phyloP scores from a whole-genome alignment of 108 stramenopile genomes.

The Nitzschia inconspicua region DNA sequence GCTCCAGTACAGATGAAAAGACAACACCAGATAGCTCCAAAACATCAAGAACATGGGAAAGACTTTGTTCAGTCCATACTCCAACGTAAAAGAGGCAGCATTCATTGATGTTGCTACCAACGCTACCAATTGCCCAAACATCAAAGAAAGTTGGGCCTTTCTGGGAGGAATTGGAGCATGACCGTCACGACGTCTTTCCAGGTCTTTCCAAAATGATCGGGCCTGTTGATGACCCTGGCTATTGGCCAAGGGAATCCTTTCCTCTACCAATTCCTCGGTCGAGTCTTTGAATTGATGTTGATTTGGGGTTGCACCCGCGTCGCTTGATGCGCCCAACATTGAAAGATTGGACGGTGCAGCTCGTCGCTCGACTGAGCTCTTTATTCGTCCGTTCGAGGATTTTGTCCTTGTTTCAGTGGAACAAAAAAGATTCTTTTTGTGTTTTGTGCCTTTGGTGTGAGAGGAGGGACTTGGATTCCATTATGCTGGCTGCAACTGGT shows the following conservation, averaged over 20 bases:
- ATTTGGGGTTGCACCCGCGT: no score
- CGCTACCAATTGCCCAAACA: slow-evolving; percentile 60
- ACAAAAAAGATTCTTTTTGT: no score
- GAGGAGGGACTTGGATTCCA: no score
- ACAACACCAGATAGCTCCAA: slow-evolving; percentile 24
- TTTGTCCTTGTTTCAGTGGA: no score
- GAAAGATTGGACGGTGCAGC: no score
- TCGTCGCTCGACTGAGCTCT: no score
- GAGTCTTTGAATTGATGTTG: no score
- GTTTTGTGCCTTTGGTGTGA: no score
- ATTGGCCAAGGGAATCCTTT: not conserved
- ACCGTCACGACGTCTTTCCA: not conserved
- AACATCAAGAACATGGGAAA: slow-evolving; percentile 39
- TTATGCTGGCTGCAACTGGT: no score
- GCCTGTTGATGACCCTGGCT: not conserved
- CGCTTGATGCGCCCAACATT: no score
- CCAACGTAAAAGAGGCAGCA: slow-evolving; percentile 57
- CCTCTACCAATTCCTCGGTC: no score
- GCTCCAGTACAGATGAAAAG: slow-evolving; percentile 29
- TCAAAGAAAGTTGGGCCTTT: slow-evolving; percentile 8
- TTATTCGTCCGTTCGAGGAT: no score
- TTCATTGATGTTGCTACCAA: slow-evolving; percentile 55
- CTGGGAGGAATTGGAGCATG: not conserved
- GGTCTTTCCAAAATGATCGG: not conserved
- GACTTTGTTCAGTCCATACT: slow-evolving; percentile 27